Percentiles rank a stretch among this genome's conserved stretches.
phyloP scores from a whole-genome alignment of 805 yeast species.

The Zygotorulaspora florentina region DNA sequence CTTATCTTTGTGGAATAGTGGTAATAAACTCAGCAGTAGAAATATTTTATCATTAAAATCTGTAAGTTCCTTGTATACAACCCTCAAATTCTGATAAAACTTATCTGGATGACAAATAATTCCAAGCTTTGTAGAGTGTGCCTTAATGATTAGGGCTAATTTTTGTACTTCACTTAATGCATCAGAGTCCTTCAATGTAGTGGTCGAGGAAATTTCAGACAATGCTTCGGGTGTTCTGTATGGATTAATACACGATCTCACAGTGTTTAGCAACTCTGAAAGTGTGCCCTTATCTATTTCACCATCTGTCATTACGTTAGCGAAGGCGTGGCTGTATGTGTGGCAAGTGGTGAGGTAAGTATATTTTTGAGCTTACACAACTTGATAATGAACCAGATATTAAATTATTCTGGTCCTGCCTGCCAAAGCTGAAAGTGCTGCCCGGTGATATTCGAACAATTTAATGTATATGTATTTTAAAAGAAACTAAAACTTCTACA shows the following conservation, averaged over 20 bases:
- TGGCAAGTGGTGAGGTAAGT: no score
- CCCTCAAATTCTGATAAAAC: conserved; percentile 21
- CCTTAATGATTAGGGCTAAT: conserved; percentile 54
- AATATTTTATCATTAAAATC: conserved; percentile 26
- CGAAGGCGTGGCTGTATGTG: no score
- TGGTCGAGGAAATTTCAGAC: conserved; percentile 21
- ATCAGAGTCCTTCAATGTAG: conserved; percentile 27
- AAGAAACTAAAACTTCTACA: conserved; percentile 1
- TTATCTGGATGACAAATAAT: conserved; percentile 28
- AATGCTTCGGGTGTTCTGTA: conserved; percentile 20
- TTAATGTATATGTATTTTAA: conserved; percentile 1
- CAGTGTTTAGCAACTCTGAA: conserved; percentile 15
- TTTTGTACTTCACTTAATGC: conserved; percentile 50
- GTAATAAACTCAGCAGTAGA: conserved; percentile 26
- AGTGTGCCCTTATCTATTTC: conserved; percentile 5
- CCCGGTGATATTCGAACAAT: background rate
- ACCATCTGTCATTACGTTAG: background rate
- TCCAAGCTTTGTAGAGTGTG: conserved; percentile 69
- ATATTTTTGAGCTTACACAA: background rate
- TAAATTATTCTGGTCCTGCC: background rate
- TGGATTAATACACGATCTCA: conserved; percentile 22
- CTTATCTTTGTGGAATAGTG: conserved; percentile 26
- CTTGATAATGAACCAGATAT: background rate
- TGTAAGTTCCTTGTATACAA: conserved; percentile 29
- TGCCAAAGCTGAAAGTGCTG: background rate